Percentiles rank a stretch among this genome's conserved stretches.
phyloP scores from a whole-genome alignment of 2,329 filamentous ascomycete genomes.

The Ceratocystis ficicola region DNA sequence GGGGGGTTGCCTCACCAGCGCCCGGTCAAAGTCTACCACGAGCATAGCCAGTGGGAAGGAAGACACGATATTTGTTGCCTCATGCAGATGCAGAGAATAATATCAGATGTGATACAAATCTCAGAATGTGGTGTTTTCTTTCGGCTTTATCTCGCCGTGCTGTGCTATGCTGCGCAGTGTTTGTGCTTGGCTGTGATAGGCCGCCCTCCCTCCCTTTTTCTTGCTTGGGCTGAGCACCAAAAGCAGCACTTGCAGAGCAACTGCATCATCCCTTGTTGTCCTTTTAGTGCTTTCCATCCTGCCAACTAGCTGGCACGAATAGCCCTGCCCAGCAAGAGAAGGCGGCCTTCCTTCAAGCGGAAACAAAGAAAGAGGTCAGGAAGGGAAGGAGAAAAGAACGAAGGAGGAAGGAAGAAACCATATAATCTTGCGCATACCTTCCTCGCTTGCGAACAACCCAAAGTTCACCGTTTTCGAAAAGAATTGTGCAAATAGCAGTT shows the following conservation, averaged over 20 bases:
- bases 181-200: background rate
- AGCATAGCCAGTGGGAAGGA: background rate
- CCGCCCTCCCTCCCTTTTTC: background rate
- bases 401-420: constrained; percentile 6
- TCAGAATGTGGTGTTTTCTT: background rate
- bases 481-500: constrained; percentile 9
- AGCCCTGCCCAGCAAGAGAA: constrained; percentile 1
- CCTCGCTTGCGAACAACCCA: background rate
- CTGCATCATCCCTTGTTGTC: background rate
- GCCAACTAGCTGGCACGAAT: background rate
- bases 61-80: background rate
- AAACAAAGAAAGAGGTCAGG: constrained; percentile 1
- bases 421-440: constrained; percentile 14
- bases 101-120: background rate
- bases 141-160: background rate
- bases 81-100: background rate
- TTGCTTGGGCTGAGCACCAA: constrained; percentile 6
- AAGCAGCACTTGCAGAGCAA: background rate
- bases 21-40: no score
- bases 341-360: background rate
- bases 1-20: no score
- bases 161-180: no score
- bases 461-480: constrained; percentile 1
- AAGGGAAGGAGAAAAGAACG: background rate
- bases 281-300: background rate